Base-by-base conservation (phyloP, 352 stramenopile genomes). In the Hyaloperonospora brassicae region DNA sequence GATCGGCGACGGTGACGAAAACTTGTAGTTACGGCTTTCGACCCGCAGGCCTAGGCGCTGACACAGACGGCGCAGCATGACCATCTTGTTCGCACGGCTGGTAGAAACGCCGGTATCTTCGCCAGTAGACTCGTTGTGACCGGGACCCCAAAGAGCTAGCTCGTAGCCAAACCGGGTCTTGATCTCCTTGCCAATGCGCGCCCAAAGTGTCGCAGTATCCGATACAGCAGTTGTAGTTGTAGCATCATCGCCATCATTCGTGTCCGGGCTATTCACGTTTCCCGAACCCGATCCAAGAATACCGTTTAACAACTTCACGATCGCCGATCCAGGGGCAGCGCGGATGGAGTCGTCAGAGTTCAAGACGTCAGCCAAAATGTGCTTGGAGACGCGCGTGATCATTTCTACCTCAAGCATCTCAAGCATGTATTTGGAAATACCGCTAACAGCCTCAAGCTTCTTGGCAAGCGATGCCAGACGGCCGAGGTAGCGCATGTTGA, bases 401-500 rank as follows among this genome's bases (percentile, higher is more conserved):
- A 98, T 98, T 69, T 98, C 95, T 12, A 94, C 89, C 59, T 98
- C 95, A 2, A 98, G 68, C 6, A 98, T 61, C 64, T 98, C 93
- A 14, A 97, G 66, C 61, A 97, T 90, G 62, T 90, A 97, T 65
- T 95, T 85, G 23, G 93, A 94, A 66, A 98, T 86, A 22, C 71
- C 77, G 35, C 79, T 70, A 50, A 93, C 76, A 3, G 64, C 50
- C 67, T 98, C 94, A 39, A 97, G 77, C 31, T 91, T 84, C 61
- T 84, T 84, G 30, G 85, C 79, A 25, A 97, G 73, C 50, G 79
- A 81, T 21, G 93, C 95, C 11, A 98, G 54, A 52, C 85, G 76
- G 27, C 95, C 95, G 21, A 98, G 68, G 69, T 98, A 98, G 47
- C 95, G 86, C 81, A 97, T 97, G 65, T 98, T 98, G 45, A 98